Conservation (phyloP, 768 basidiomycete genomes). For the Leccinum subtestaceum region DNA sequence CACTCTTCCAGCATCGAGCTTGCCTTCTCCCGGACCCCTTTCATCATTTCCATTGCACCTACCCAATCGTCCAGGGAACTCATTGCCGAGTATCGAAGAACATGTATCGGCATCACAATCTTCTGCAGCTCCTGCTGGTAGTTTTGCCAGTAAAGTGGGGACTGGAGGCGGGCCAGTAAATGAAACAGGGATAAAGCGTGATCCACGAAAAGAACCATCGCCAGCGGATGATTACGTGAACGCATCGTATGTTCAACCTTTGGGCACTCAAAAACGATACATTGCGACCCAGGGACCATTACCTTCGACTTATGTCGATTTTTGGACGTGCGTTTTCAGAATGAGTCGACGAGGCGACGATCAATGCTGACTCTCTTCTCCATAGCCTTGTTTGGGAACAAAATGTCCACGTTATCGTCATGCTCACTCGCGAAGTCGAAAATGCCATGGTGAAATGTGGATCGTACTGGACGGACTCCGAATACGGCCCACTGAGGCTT, state of each 20-base stretch:
- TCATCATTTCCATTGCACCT: conserved; percentile 18
- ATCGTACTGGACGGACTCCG: conserved; percentile 74
- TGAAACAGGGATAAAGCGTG: background rate
- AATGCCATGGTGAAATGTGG: conserved; percentile 89
- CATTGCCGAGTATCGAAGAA: conserved; percentile 18
- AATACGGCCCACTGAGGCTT: conserved; percentile 71
- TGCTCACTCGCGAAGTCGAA: conserved; percentile 93
- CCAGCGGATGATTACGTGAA: conserved; percentile 90
- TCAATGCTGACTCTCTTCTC: conserved; percentile 7
- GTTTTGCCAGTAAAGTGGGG: background rate
- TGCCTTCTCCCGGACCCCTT: conserved; percentile 6
- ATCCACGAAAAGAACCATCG: conserved; percentile 20
- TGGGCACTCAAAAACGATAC: conserved; percentile 77
- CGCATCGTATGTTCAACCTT: conserved; percentile 88
- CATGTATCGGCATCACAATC: conserved; percentile 5
- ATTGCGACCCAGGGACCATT: conserved; percentile 97
- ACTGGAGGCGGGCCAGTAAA: background rate
- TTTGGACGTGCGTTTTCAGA: conserved; percentile 78
- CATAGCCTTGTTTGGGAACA: conserved; percentile 88
- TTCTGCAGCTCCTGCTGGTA: background rate
- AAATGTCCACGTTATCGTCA: conserved; percentile 90
- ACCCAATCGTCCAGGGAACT: conserved; percentile 13
- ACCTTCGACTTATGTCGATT: conserved; percentile 84
- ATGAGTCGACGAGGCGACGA: background rate
- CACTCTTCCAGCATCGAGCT: background rate